Base-by-base conservation (phyloP, 768 basidiomycete genomes). In the Termitomyces sp. region DNA sequence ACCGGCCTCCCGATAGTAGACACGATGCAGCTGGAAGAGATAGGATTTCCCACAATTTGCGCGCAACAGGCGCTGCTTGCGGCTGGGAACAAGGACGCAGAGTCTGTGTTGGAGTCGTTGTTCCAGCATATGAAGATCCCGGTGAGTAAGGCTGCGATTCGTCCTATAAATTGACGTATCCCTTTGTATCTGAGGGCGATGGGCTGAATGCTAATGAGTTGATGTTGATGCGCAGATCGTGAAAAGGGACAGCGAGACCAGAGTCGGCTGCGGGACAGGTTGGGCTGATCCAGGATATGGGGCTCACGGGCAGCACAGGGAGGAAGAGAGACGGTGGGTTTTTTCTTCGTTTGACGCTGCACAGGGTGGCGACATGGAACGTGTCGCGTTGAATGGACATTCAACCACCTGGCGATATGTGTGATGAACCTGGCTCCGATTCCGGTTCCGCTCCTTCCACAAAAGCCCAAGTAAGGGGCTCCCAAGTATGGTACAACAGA, bases 351-450 rank as follows among this genome's bases (percentile, higher is more conserved):
- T 28, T n/a, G n/a, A 22, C 9, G 45, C 38, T 40, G 15, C 59
- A 1, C 62, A 93, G 90, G 76, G 74, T 35, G 87, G 87, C 8
- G 80, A 91, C 62, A 70, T 82, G 0, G 93, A 95, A 62, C 84
- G 92, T 22, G 95, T 95, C 0, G n/a, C n/a, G 82, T 98, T 2
- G 96, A 98, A 64, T 98, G 96, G 96, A 72, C 98, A 21, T 98
- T 98, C 75, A 90, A 80, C 55, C 93, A 98, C 64, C 89, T 0
- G 93, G 90, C 50, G 95, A 96, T 61, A 78, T 68, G 1, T 92
- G 91, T 8, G 87, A 93, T 61, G 78, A 77, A 15, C 30, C 10
- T 0, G 7, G 5, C 7, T 28, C 28, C 10, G 17, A n/a, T 10
- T 21, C n/a, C n/a, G 48, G 71, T 5, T 45, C 69, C 8, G 34